Evolutionary conservation across 805 yeast genomes (phyloP).

Genomic region (Yamadazyma philogaea): DNA sequence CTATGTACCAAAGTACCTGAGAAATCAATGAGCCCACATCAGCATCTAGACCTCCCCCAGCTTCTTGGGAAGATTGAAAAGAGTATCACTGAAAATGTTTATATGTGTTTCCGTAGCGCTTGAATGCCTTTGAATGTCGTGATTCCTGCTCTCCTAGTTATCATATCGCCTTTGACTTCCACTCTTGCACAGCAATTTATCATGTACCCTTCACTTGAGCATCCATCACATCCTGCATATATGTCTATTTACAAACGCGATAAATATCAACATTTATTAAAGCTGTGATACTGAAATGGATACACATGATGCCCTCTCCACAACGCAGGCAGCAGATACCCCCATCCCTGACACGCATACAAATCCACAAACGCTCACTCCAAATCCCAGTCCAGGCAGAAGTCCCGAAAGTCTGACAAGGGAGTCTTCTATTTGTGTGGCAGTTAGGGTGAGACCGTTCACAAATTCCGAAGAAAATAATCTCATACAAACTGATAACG

Average conservation of each 20-base stretch:
- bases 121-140: too few species aligned
- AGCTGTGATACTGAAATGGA: not conserved
- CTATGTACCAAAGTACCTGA: too few species aligned
- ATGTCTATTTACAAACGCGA: not conserved
- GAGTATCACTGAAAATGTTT: too few species aligned
- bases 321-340: not conserved
- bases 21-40: too few species aligned
- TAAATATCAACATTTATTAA: not conserved
- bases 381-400: not conserved
- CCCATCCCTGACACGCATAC: not conserved
- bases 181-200: too few species aligned
- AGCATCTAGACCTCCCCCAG: too few species aligned
- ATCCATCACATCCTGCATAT: constrained; percentile 4
- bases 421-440: constrained; percentile 68
- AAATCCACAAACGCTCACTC: not conserved
- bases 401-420: not conserved
- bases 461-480: constrained; percentile 54
- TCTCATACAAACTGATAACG: constrained; percentile 39
- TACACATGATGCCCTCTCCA: not conserved
- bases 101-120: too few species aligned
- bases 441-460: constrained; percentile 84
- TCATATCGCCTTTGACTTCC: too few species aligned
- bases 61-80: too few species aligned
- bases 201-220: too few species aligned
- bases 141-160: too few species aligned